These are phyloP conservation scores for Platanthera guangdongensis DNA, from an alignment of 106 monocot species.

Conservation along the genomic window DNA sequence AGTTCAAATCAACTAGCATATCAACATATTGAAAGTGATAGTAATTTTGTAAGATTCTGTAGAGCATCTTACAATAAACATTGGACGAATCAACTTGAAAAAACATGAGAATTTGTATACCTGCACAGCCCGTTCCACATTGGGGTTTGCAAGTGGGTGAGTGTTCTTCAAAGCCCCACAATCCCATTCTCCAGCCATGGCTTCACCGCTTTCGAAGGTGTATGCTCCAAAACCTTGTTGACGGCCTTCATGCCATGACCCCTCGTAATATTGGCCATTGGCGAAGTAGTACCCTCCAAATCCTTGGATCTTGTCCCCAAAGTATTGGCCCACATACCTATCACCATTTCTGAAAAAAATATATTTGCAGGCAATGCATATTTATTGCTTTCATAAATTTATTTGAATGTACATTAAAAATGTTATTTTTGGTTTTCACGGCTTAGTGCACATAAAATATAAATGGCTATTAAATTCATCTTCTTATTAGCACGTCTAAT, in stretches of 20 bases:
- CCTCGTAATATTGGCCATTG: constrained; percentile 47
- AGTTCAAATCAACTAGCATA: no score
- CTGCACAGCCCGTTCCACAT: constrained; percentile 16
- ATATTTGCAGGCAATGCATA: not conserved
- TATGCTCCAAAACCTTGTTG: constrained; percentile 45
- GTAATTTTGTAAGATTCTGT: no score
- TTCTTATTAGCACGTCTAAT: not conserved
- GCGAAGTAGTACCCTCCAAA: constrained; percentile 47
- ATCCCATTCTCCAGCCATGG: constrained; percentile 35
- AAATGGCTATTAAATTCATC: not conserved
- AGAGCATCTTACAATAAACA: no score
- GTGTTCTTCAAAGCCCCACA: constrained; percentile 27
- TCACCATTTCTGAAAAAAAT: constrained; percentile 30
- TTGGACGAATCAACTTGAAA: no score
- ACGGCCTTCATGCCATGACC: constrained; percentile 53
- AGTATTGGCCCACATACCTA: constrained; percentile 32
- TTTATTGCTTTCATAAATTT: not conserved
- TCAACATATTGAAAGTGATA: no score
- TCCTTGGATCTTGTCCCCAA: constrained; percentile 47
- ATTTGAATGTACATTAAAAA: not conserved
- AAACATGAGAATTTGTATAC: constrained; percentile 19
- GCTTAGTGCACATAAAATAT: no score
- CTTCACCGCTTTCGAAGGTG: constrained; percentile 39
- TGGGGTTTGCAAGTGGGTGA: constrained; percentile 5
- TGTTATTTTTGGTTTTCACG: not conserved